Evolutionary conservation across 202 grass and related monocot genomes (phyloP).

Genomic region (Elaeis oleifera): DNA sequence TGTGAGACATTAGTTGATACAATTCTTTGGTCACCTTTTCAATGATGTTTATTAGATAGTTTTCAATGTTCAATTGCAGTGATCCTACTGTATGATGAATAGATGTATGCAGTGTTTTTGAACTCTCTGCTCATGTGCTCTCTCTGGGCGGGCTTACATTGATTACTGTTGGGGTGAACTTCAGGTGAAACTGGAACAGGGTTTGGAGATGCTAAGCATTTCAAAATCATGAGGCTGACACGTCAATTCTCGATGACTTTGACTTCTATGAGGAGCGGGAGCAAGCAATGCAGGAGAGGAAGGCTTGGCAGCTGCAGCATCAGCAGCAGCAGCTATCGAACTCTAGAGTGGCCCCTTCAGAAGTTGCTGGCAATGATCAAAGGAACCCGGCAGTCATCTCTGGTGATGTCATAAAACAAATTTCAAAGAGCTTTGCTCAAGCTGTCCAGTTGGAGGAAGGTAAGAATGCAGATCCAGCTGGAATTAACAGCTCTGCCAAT

Average conservation of each 20-base stretch:
- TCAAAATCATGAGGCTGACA: conserved; percentile 44
- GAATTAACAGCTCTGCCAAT: conserved; percentile 5
- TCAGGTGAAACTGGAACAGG: conserved; percentile 58
- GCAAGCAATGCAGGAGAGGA: conserved; percentile 56
- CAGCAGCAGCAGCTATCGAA: conserved; percentile 43
- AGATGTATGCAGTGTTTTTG: no score
- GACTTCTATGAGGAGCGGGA: conserved; percentile 62
- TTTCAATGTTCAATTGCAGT: no score
- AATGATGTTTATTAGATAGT: no score
- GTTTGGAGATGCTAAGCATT: conserved; percentile 53
- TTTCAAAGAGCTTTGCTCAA: conserved; percentile 31
- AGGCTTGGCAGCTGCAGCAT: conserved; percentile 13
- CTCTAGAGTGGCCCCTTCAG: neutral
- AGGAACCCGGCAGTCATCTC: neutral
- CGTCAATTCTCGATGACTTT: conserved; percentile 50
- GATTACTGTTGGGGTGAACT: conserved; percentile 1
- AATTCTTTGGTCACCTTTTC: no score
- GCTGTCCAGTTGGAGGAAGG: conserved; percentile 33
- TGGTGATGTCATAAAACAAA: conserved; percentile 16
- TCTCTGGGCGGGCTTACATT: no score
- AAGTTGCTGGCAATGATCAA: conserved; percentile 25
- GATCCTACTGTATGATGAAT: no score
- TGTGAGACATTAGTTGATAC: no score
- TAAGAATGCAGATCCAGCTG: conserved; percentile 10
- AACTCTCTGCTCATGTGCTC: no score